Evolutionary conservation across 169 alveolate species (phyloP).

Genomic region (Plasmodium gallinaceum): DNA sequence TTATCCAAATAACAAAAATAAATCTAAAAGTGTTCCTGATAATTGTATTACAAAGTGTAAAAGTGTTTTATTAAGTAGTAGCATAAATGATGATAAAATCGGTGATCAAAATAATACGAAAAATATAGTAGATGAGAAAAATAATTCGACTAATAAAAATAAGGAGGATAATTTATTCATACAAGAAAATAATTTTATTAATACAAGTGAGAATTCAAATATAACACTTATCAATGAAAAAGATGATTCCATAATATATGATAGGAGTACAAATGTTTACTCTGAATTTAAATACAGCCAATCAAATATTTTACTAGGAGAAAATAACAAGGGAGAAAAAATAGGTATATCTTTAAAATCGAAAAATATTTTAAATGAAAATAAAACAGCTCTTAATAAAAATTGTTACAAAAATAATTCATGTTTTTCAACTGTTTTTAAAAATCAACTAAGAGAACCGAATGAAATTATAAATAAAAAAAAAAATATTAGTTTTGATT

Average conservation of each 20-base stretch:
- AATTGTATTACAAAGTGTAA: not conserved
- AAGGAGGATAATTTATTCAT: not conserved
- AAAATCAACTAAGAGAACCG: not conserved
- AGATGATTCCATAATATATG: no score
- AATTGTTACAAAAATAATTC: no score
- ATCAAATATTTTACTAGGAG: no score
- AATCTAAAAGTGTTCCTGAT: not conserved
- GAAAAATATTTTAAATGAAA: no score
- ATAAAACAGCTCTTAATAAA: no score
- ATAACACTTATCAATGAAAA: no score
- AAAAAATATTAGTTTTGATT: not conserved
- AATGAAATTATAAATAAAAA: not conserved
- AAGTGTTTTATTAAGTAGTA: not conserved
- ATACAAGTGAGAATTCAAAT: not conserved
- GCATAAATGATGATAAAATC: not conserved
- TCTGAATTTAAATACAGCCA: no score
- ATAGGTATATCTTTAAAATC: no score
- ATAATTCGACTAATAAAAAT: not conserved
- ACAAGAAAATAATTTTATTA: slow-evolving; percentile 7
- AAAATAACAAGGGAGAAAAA: no score
- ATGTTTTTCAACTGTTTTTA: no score
- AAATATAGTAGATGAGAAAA: not conserved
- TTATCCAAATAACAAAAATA: not conserved
- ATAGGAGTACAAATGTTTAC: no score
- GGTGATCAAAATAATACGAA: not conserved